Conservation (phyloP, 2,329 filamentous ascomycete species). For the Epichloe coenophiala region DNA sequence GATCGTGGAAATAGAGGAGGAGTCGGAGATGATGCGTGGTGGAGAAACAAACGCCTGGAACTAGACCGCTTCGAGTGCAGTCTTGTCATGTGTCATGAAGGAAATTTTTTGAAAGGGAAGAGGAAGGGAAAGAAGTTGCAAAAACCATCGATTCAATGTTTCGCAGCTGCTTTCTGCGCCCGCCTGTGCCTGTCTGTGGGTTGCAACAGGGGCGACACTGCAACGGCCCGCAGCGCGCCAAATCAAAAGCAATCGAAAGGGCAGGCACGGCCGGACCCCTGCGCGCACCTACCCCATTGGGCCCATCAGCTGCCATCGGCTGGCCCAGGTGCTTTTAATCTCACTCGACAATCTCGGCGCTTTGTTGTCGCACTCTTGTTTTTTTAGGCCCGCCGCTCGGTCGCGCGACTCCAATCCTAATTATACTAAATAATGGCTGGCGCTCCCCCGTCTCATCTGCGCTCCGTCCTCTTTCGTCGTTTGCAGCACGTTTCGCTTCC, state of each 20-base stretch:
- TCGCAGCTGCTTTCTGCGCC: too few species aligned
- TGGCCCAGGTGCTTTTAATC: too few species aligned
- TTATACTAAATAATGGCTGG: neutral
- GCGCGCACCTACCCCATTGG: neutral
- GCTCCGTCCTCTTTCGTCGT: conserved; percentile 7
- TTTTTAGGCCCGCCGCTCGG: neutral
- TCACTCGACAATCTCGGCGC: neutral
- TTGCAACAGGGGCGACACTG: too few species aligned
- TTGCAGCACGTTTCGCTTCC: conserved; percentile 11
- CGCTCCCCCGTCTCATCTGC: neutral
- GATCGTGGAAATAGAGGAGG: too few species aligned
- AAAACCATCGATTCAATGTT: too few species aligned
- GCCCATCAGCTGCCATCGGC: neutral
- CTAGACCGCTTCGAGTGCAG: too few species aligned
- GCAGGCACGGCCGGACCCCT: neutral
- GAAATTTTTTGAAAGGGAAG: too few species aligned
- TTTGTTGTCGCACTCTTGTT: neutral
- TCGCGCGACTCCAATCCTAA: neutral
- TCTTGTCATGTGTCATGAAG: too few species aligned
- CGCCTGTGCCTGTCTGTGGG: too few species aligned
- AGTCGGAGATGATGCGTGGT: too few species aligned
- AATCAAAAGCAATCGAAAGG: neutral
- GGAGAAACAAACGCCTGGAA: too few species aligned
- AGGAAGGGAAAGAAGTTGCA: too few species aligned
- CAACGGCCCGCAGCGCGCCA: neutral